These are phyloP conservation scores for Emericellopsis cladophorae DNA, from an alignment of 2,329 filamentous ascomycete genomes.

Conservation along the genomic window DNA sequence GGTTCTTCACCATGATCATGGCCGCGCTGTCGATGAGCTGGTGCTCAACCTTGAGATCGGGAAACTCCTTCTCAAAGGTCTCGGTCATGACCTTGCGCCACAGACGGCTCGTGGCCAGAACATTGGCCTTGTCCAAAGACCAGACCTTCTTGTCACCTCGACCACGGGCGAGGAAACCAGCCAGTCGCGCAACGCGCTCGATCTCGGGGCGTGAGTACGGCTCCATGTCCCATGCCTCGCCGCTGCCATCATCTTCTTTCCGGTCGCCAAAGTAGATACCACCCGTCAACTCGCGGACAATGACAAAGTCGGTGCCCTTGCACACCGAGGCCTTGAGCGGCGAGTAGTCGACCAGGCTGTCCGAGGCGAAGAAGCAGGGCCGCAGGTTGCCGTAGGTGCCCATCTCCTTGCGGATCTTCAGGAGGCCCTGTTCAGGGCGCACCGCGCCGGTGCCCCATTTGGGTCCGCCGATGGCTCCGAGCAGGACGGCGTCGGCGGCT, in stretches of 20 bases:
- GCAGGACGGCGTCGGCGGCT: slow-evolving; percentile 71
- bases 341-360: slow-evolving; percentile 67
- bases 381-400: slow-evolving; percentile 89
- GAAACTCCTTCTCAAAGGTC: slow-evolving; percentile 94
- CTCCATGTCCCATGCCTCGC: slow-evolving; percentile 67
- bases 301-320: slow-evolving; percentile 79
- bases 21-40: slow-evolving; percentile 87
- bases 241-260: slow-evolving; percentile 55
- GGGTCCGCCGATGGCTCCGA: slow-evolving; percentile 84
- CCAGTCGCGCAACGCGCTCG: slow-evolving; percentile 71
- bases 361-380: slow-evolving; percentile 89
- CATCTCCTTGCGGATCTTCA: slow-evolving; percentile 86
- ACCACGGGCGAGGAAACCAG: slow-evolving; percentile 63
- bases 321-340: slow-evolving; percentile 80
- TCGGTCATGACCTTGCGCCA: slow-evolving; percentile 84
- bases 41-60: slow-evolving; percentile 69
- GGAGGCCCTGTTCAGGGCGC: slow-evolving; percentile 83
- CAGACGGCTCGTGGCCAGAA: slow-evolving; percentile 76
- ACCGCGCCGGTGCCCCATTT: slow-evolving; percentile 84
- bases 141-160: slow-evolving; percentile 51
- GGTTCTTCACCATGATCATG: slow-evolving; percentile 93
- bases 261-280: slow-evolving; percentile 94
- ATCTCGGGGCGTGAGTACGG: slow-evolving; percentile 74
- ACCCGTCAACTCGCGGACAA: slow-evolving; percentile 83
- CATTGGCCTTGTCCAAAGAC: slow-evolving; percentile 93